Evolutionary conservation across 2,329 filamentous ascomycete genomes (phyloP).

Genomic region (Ophiosphaerella herpotricha): DNA sequence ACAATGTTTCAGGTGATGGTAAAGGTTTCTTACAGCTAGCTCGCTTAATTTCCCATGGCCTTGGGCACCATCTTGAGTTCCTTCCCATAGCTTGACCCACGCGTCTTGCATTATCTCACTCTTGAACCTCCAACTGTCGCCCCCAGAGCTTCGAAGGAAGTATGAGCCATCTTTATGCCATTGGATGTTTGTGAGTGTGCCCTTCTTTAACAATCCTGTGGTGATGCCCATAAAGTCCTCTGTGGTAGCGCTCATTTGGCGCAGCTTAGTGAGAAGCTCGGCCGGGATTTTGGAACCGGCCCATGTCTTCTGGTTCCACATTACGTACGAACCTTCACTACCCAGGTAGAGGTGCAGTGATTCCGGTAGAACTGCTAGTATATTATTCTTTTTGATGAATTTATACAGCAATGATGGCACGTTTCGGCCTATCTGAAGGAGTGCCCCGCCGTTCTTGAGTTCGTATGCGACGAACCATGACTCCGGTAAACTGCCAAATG

Average conservation of each 20-base stretch:
- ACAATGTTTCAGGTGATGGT: background rate
- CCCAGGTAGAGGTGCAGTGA: slow-evolving; percentile 33
- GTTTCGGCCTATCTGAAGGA: slow-evolving; percentile 11
- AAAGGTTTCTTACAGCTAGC: slow-evolving; percentile 22
- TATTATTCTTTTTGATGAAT: slow-evolving; percentile 10
- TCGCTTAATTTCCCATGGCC: slow-evolving; percentile 7
- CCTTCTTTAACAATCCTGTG: slow-evolving; percentile 15
- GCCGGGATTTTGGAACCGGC: slow-evolving; percentile 17
- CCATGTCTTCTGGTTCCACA: slow-evolving; percentile 27
- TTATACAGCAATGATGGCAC: slow-evolving; percentile 10
- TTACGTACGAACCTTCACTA: slow-evolving; percentile 25
- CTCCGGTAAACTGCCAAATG: slow-evolving; percentile 26
- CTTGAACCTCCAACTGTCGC: slow-evolving; percentile 16
- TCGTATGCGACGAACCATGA: slow-evolving; percentile 37
- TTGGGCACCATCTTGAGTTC: background rate
- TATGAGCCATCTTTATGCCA: slow-evolving; percentile 27
- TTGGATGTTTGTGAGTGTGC: slow-evolving; percentile 10
- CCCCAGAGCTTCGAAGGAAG: slow-evolving; percentile 14
- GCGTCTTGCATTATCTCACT: slow-evolving; percentile 8
- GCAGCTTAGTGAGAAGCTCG: slow-evolving; percentile 7
- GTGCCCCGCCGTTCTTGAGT: slow-evolving; percentile 12
- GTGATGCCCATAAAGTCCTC: slow-evolving; percentile 2
- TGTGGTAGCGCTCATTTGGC: slow-evolving; percentile 8
- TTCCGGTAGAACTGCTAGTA: background rate
- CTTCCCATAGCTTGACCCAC: slow-evolving; percentile 27